Percentiles rank a stretch among this genome's conserved stretches.
Conservation (phyloP, 2,329 filamentous ascomycete genomes). For the Hymenoscyphus fraxineus region DNA sequence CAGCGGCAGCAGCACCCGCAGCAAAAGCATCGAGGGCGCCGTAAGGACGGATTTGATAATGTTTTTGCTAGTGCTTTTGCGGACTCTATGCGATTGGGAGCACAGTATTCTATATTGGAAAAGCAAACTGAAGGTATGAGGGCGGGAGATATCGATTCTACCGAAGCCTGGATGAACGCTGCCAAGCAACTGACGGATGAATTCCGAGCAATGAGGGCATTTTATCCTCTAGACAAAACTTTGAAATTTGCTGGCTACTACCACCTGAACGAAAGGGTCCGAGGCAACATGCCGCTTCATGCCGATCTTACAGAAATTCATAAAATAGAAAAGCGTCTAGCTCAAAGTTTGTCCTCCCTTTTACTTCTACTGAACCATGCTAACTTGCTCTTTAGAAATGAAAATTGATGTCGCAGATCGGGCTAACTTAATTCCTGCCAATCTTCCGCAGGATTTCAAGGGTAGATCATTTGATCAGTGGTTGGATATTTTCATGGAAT, state of each 20-base stretch:
- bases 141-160: slow-evolving; percentile 24
- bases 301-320: slow-evolving; percentile 30
- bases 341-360: slow-evolving; percentile 24
- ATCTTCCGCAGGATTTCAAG: slow-evolving; percentile 50
- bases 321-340: slow-evolving; percentile 31
- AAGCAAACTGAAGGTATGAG: slow-evolving; percentile 38
- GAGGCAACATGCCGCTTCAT: slow-evolving; percentile 30
- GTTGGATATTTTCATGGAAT: slow-evolving; percentile 87
- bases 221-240: slow-evolving; percentile 65
- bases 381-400: neutral
- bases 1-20: neutral
- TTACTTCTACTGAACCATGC: neutral
- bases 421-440: slow-evolving; percentile 1
- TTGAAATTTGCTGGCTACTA: slow-evolving; percentile 50
- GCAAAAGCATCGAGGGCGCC: neutral
- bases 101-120: slow-evolving; percentile 40
- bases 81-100: slow-evolving; percentile 25
- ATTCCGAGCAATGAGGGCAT: slow-evolving; percentile 59
- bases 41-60: neutral
- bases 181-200: slow-evolving; percentile 59
- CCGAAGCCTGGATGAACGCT: slow-evolving; percentile 52
- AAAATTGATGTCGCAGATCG: slow-evolving; percentile 8
- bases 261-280: slow-evolving; percentile 16
- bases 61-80: neutral
- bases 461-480: slow-evolving; percentile 79